Base-by-base conservation (phyloP, 2,329 filamentous ascomycete genomes). In the Trichoderma endophyticum region DNA sequence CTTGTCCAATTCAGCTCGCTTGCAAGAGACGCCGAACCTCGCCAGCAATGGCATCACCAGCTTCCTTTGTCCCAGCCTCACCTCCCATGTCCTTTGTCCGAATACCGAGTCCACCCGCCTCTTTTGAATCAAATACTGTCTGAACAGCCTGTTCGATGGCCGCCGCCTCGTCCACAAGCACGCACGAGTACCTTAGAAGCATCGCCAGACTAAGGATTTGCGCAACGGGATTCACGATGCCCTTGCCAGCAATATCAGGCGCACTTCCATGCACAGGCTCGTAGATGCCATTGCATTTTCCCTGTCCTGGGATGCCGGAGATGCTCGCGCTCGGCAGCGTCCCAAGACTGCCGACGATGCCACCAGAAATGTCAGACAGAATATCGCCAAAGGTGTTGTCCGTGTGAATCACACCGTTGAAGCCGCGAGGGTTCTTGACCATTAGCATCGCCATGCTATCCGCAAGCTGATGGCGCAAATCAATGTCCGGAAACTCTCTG, bases 191-290 rank as follows among this genome's bases (percentile, higher is more conserved):
- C 77, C 92, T 89, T 74, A 94, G 84, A 86, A 94, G 88, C 91
- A 94, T 92, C 70, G 90, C 90, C 30, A 92, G 82, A 64, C 90
- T 93, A 51, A 93, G 85, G 36, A 93, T 89, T 75, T 90, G 89
- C 1, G 91, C 92, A 39, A 93, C 86, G 0, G 92, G 92, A 82
- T 94, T 93, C 69, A 92, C 91, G 56, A 92, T 86, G 51, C 90
- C 90, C 79, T 92, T 87, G 71, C 92, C 92, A 8, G 90, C 88
- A 74, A 94, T 93, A 75, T 94, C 92, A 12, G 92, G 92, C 2
- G 92, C 92, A 67, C 78, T 88, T 83, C 91, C 92, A 78, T 94
- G 92, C 70, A 94, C 92, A 4, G 92, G 92, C 82, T 94, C 92
- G 78, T 93, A 94, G 76, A 93, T 92, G 73, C 91, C 91, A 75